A percentile compares a stretch with the other conserved stretches of the same genome.
Evolutionary conservation across 371 early-diverging fungal genomes (phyloP).

Genomic region (Lichtheimia hyalospora): DNA sequence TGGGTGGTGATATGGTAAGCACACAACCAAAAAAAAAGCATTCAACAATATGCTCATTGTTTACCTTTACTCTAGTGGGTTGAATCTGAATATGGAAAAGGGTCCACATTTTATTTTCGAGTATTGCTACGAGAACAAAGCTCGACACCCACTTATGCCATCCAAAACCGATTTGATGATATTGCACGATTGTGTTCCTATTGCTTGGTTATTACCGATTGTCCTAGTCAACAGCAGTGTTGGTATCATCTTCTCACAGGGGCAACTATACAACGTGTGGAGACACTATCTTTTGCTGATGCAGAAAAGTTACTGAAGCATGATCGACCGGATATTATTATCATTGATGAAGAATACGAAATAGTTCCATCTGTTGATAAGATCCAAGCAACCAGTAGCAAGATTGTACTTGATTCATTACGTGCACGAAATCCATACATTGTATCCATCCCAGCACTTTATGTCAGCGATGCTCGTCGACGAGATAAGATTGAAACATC

Average conservation of each 20-base stretch:
- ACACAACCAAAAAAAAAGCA: background rate
- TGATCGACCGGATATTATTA: background rate
- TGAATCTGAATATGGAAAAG: slow-evolving; percentile 42
- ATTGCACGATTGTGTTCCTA: slow-evolving; percentile 7
- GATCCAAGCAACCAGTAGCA: slow-evolving; percentile 2
- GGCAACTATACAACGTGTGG: background rate
- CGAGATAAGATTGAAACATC: background rate
- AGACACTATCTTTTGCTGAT: slow-evolving; percentile 4
- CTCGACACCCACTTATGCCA: slow-evolving; percentile 22
- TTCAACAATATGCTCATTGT: background rate
- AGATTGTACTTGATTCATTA: slow-evolving; percentile 1
- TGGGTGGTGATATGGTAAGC: slow-evolving; percentile 56
- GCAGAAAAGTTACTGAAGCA: slow-evolving; percentile 1
- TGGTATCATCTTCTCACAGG: slow-evolving; percentile 4
- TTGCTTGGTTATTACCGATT: slow-evolving; percentile 15
- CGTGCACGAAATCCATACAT: background rate
- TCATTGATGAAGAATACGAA: slow-evolving; percentile 13
- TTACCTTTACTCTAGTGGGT: slow-evolving; percentile 31
- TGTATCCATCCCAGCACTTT: slow-evolving; percentile 8
- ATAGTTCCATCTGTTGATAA: background rate
- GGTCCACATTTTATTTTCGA: slow-evolving; percentile 48
- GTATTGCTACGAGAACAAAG: slow-evolving; percentile 21
- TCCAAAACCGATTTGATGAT: slow-evolving; percentile 16
- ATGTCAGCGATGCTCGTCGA: slow-evolving; percentile 12
- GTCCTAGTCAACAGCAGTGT: background rate